Evolutionary conservation across 345 rosid genomes (phyloP).

Genomic region (Triadica sebifera): DNA sequence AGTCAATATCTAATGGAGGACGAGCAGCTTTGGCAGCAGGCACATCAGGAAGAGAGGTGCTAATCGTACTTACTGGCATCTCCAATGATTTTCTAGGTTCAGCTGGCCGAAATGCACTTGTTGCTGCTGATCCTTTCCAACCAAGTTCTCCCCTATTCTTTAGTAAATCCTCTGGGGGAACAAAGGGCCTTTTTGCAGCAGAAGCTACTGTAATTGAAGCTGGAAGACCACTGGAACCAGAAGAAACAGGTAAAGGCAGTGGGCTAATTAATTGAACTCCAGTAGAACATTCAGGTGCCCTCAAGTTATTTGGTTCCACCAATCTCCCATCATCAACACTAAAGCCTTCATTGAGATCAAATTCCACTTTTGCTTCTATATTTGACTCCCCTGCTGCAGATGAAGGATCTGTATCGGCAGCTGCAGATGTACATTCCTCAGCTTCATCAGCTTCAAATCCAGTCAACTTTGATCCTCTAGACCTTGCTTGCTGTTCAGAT

Average conservation of each 20-base stretch:
- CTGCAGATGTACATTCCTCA: constrained; percentile 39
- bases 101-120: constrained; percentile 97
- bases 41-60: constrained; percentile 35
- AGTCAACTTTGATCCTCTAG: constrained; percentile 33
- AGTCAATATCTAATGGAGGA: constrained; percentile 65
- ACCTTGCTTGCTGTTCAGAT: constrained; percentile 29
- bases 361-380: constrained; percentile 58
- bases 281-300: constrained; percentile 36
- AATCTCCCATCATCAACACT: constrained; percentile 51
- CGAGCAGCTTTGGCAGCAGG: constrained; percentile 45
- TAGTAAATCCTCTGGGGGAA: constrained; percentile 70
- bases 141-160: constrained; percentile 69
- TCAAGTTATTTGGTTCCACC: constrained; percentile 40
- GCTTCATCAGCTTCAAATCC: constrained; percentile 42
- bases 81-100: constrained; percentile 70
- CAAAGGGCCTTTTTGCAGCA: constrained; percentile 85
- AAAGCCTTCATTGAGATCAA: constrained; percentile 87
- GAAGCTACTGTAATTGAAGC: constrained; percentile 78
- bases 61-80: constrained; percentile 33
- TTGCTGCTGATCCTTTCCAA: constrained; percentile 98
- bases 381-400: constrained; percentile 29
- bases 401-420: constrained; percentile 26
- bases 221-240: constrained; percentile 46
- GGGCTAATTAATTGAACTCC: constrained; percentile 39
- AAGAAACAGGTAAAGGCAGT: constrained; percentile 43